Conservation (phyloP, 2,329 filamentous ascomycete genomes). For the Claviceps fusiformis region DNA sequence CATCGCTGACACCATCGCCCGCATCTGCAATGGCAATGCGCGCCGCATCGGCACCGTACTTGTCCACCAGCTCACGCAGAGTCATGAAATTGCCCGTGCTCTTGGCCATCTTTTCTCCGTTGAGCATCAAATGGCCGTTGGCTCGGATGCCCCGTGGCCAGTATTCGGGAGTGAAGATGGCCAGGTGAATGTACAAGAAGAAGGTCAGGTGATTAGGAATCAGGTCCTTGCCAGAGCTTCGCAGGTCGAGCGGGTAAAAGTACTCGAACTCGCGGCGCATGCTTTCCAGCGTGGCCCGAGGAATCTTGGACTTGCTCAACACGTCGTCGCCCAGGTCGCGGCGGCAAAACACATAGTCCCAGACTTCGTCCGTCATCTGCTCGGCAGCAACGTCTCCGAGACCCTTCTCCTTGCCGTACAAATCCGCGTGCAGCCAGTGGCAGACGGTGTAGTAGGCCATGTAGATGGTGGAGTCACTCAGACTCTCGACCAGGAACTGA, state of each 20-base stretch:
- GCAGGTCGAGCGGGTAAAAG: conserved; percentile 87
- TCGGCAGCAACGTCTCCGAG: conserved; percentile 57
- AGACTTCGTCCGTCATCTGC: conserved; percentile 89
- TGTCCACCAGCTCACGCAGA: conserved; percentile 68
- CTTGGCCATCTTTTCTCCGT: conserved; percentile 98
- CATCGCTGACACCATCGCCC: conserved; percentile 86
- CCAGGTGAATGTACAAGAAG: conserved; percentile 86
- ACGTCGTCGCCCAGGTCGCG: conserved; percentile 55
- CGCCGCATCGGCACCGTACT: conserved; percentile 89
- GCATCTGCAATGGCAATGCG: conserved; percentile 87
- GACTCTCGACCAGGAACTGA: conserved; percentile 78
- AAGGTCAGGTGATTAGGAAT: conserved; percentile 93
- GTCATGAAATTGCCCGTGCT: conserved; percentile 96
- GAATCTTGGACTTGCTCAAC: conserved; percentile 52
- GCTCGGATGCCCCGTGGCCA: conserved; percentile 78
- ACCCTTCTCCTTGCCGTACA: conserved; percentile 66
- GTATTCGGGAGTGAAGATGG: conserved; percentile 75
- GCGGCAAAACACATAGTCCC: conserved; percentile 87
- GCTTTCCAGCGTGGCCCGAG: conserved; percentile 56
- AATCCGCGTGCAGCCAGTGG: conserved; percentile 64
- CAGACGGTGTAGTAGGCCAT: conserved; percentile 65
- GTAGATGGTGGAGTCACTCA: conserved; percentile 89
- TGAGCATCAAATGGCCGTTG: conserved; percentile 88
- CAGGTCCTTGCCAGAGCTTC: conserved; percentile 82
- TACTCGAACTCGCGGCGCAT: conserved; percentile 92